Evolutionary conservation across 1,284 basidiomycete species (phyloP).

Genomic region (Singerocomus inundabilis): DNA sequence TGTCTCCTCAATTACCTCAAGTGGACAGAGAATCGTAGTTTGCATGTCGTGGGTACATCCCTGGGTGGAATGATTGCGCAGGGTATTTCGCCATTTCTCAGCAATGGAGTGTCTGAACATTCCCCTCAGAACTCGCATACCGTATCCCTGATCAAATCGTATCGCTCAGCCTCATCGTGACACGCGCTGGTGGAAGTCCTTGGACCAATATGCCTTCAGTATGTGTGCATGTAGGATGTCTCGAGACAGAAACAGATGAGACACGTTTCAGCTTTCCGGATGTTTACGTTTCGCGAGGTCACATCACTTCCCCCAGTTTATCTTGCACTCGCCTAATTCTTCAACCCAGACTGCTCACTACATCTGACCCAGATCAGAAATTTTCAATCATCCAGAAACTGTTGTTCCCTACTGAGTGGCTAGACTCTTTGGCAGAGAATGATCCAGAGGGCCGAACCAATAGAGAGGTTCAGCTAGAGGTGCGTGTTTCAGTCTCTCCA

Average conservation of each 20-base stretch:
- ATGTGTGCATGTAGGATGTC: constrained; percentile 2
- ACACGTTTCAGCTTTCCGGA: constrained; percentile 12
- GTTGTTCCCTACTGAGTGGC: constrained; percentile 61
- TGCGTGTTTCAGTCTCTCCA: constrained; percentile 26
- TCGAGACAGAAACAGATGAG: neutral
- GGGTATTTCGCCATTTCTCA: constrained; percentile 40
- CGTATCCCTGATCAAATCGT: constrained; percentile 65
- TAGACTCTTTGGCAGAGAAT: constrained; percentile 48
- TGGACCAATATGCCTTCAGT: constrained; percentile 29
- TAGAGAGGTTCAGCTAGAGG: constrained; percentile 53
- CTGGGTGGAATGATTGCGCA: constrained; percentile 88
- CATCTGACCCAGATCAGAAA: constrained; percentile 31
- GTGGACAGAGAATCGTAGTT: constrained; percentile 61
- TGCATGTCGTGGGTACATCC: constrained; percentile 79
- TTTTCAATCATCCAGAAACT: constrained; percentile 57
- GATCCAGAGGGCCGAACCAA: constrained; percentile 63
- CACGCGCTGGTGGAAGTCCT: constrained; percentile 49
- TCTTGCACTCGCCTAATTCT: constrained; percentile 8
- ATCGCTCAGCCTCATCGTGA: constrained; percentile 69
- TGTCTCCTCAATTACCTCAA: constrained; percentile 69
- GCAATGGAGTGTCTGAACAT: neutral
- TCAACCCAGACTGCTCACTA: constrained; percentile 13
- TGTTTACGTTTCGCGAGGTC: constrained; percentile 23
- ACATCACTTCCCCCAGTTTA: neutral
- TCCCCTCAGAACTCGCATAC: constrained; percentile 55